Evolutionary conservation across 2,329 filamentous ascomycete genomes (phyloP).

Genomic region (Dendrostoma leiphaemia): DNA sequence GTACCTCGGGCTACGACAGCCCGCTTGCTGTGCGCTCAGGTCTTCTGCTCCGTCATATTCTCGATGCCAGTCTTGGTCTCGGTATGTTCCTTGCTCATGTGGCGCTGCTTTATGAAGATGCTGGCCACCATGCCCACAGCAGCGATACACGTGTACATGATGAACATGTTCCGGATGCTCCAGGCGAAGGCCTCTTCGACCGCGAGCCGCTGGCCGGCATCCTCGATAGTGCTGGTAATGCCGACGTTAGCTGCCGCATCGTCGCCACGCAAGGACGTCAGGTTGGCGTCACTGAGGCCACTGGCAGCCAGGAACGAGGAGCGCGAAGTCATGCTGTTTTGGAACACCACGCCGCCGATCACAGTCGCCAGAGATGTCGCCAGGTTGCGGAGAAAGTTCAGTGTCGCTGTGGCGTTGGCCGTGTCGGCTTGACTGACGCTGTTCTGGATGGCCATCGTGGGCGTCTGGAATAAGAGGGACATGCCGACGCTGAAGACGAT

Average conservation of each 20-base stretch:
- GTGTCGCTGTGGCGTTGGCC: slow-evolving; percentile 57
- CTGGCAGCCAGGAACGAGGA: slow-evolving; percentile 7
- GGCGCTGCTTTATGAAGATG: slow-evolving; percentile 40
- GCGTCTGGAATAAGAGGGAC: slow-evolving; percentile 32
- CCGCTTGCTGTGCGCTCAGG: background rate
- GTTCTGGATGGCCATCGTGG: slow-evolving; percentile 61
- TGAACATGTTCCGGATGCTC: slow-evolving; percentile 48
- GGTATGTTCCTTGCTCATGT: slow-evolving; percentile 47
- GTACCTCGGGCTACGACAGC: background rate
- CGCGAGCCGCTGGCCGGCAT: slow-evolving; percentile 34
- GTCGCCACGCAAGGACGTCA: slow-evolving; percentile 35
- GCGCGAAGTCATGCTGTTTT: slow-evolving; percentile 25
- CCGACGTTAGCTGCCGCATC: slow-evolving; percentile 46
- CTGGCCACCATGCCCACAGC: slow-evolving; percentile 39
- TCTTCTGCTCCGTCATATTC: slow-evolving; percentile 21
- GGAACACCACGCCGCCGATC: slow-evolving; percentile 36
- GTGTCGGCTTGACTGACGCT: slow-evolving; percentile 55
- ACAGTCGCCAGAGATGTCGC: slow-evolving; percentile 53
- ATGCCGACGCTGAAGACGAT: background rate
- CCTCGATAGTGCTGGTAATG: slow-evolving; percentile 36
- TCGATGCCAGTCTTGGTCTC: slow-evolving; percentile 48
- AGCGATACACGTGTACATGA: slow-evolving; percentile 43
- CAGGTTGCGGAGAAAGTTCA: slow-evolving; percentile 53
- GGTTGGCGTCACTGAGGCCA: slow-evolving; percentile 25
- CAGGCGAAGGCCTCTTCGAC: slow-evolving; percentile 45